Percentiles rank a stretch among this genome's conserved stretches.
Conservation (phyloP, 768 basidiomycete species). For the Boletus subcaerulescens region DNA sequence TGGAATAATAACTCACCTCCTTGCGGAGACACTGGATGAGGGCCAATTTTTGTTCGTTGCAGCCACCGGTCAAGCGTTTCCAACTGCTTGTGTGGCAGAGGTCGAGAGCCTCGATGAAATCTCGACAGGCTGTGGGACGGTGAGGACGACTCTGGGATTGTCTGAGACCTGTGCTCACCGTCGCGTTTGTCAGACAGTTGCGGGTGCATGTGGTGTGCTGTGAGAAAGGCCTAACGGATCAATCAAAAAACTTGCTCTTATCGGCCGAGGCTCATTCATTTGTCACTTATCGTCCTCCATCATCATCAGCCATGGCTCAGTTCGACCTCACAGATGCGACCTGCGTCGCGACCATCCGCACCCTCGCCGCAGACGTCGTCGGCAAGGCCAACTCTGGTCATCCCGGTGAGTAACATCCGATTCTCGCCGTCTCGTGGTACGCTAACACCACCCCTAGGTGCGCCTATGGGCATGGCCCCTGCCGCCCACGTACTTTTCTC, state of each 20-base stretch:
- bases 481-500: constrained; percentile 79
- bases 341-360: constrained; percentile 70
- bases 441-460: constrained; percentile 47
- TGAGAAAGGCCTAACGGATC: constrained; percentile 1
- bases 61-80: constrained; percentile 65
- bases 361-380: constrained; percentile 73
- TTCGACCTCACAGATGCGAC: constrained; percentile 49
- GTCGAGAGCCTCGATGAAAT: constrained; percentile 75
- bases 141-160: constrained; percentile 2
- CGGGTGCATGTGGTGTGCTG: constrained; percentile 52
- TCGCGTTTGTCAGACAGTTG: constrained; percentile 67
- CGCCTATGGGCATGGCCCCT: constrained; percentile 93
- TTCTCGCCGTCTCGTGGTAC: not conserved
- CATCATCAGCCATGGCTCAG: constrained; percentile 34
- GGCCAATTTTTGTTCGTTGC: constrained; percentile 65
- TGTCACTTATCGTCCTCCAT: constrained; percentile 2
- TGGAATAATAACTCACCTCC: constrained; percentile 48
- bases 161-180: constrained; percentile 33
- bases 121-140: constrained; percentile 55
- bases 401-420: constrained; percentile 48
- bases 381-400: constrained; percentile 92
- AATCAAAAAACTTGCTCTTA: not conserved
- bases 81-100: constrained; percentile 63
- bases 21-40: constrained; percentile 67
- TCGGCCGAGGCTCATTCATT: not conserved